Base-by-base conservation (phyloP, 257 asterid species). In the Nicotiana obtusifolia region DNA sequence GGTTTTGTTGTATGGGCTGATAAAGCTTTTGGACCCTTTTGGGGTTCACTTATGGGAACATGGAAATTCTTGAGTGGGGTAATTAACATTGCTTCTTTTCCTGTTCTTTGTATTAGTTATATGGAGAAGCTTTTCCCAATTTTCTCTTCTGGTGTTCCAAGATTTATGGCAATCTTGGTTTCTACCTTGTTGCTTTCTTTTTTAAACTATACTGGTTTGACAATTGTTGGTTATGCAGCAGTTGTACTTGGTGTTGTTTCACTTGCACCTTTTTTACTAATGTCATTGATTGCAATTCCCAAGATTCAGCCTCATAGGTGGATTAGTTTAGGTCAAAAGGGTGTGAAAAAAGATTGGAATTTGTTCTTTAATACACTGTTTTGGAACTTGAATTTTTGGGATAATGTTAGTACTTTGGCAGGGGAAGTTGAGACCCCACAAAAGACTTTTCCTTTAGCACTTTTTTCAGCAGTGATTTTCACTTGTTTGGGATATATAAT, bases 311-410 rank as follows among this genome's bases (percentile, higher is more conserved):
- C 69, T 14, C 61, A 37, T 9, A 67, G 98, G 53, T 94, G 95
- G 96, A 33, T 83, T 1, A 89, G 89, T 68, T 10, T 90, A 37
- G 98, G 98, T 3, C 91, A 90, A 35, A 65, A 53, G 2, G 93
- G 90, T 3, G 88, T 89, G 13, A 85, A 90, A 9, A 93, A 81
- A 61, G 90, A 94, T 71, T 94, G 97, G 97, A 91, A 78, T 1
- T 59, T 90, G 56, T 94, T 85, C 84, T 92, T 90, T 84, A 92
- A 94, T 56, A 89, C 98, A 2, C 80, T 94, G 73, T 93, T 93
- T 52, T 91, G 94, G 97, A 93, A 93, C 80, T 80, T 93, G 62
- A 92, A 93, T 76, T 92, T 90, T 66, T 93, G 98, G 95, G 98
- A 92, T 57, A 93, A 88, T 71, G 92, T 90, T 1, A 91, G 96